Conservation (phyloP, 2,329 filamentous ascomycete species). For the Fusarium pseudocircinatum region DNA sequence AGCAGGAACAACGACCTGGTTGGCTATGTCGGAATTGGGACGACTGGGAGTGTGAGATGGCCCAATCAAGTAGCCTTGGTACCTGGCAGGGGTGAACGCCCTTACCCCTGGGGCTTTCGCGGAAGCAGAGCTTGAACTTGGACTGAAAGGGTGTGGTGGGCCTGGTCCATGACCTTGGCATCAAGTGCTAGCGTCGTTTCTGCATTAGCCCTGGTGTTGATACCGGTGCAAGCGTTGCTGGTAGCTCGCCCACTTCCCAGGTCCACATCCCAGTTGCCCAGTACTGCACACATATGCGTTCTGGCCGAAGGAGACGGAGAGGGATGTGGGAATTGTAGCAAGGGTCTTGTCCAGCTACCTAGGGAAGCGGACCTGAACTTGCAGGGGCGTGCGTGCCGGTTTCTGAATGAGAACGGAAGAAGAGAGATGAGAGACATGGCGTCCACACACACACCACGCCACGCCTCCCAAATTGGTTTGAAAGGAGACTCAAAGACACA, state of each 20-base stretch:
- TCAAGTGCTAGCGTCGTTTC: constrained; percentile 20
- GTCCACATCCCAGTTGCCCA: constrained; percentile 9
- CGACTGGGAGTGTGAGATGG: background rate
- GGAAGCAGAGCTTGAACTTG: constrained; percentile 33
- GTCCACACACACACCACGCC: constrained; percentile 23
- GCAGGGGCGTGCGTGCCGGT: constrained; percentile 17
- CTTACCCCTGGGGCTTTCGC: constrained; percentile 13
- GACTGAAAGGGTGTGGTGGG: constrained; percentile 33
- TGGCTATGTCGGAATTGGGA: constrained; percentile 7
- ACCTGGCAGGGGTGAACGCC: constrained; percentile 38
- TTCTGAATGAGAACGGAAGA: constrained; percentile 18
- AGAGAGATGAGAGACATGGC: constrained; percentile 32
- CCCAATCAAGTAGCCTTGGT: constrained; percentile 36
- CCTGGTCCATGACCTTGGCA: background rate
- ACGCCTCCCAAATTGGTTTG: constrained; percentile 15
- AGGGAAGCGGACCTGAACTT: background rate
- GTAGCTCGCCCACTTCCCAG: constrained; percentile 26
- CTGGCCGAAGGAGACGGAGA: background rate
- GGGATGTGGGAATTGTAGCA: constrained; percentile 20
- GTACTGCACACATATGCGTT: constrained; percentile 6
- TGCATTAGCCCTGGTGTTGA: constrained; percentile 32
- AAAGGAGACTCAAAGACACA: constrained; percentile 28
- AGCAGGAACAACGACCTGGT: constrained; percentile 11
- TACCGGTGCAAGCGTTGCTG: constrained; percentile 25
- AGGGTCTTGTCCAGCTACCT: constrained; percentile 18